A percentile compares a stretch with the other conserved stretches of the same genome.
Evolutionary conservation across 2,329 filamentous ascomycete species (phyloP).

Genomic region (Bimuria novae-zelandiae): DNA sequence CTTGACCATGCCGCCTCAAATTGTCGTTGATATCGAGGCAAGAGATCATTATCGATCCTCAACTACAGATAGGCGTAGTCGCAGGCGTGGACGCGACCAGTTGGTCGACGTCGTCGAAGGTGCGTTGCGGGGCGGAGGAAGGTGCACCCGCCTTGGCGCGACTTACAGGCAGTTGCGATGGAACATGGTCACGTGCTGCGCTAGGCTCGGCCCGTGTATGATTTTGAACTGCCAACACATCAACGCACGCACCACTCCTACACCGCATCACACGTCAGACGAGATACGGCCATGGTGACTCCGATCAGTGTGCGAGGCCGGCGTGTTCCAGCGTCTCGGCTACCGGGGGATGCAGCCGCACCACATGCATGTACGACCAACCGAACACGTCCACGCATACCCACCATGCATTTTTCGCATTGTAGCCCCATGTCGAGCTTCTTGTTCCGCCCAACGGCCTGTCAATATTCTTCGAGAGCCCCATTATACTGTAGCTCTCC

Average conservation of each 20-base stretch:
- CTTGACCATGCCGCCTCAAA: conserved; percentile 45
- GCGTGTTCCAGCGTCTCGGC: conserved; percentile 29
- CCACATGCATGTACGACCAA: conserved; percentile 28
- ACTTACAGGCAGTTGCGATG: not conserved
- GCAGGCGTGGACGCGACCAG: conserved; percentile 14
- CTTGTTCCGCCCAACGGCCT: conserved; percentile 27
- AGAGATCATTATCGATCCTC: conserved; percentile 35
- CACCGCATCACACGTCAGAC: conserved; percentile 11
- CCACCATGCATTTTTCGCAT: conserved; percentile 33
- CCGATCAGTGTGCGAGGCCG: not conserved
- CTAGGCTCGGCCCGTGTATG: not conserved
- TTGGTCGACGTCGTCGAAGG: conserved; percentile 14
- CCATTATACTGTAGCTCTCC: conserved; percentile 16
- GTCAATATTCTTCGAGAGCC: conserved; percentile 16
- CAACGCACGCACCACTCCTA: not conserved
- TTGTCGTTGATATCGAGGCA: conserved; percentile 18
- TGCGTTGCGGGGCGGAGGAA: conserved; percentile 13
- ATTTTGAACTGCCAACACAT: conserved; percentile 17
- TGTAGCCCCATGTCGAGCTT: conserved; percentile 27
- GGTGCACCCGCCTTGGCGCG: conserved; percentile 20
- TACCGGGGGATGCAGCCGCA: conserved; percentile 20
- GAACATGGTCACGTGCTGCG: conserved; percentile 13
- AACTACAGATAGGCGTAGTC: conserved; percentile 19
- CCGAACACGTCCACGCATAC: conserved; percentile 39
- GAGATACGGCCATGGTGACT: not conserved